Evolutionary conservation across 192 early-diverging fungal species (phyloP).

Genomic region (Chytriomyces hyalinus): DNA sequence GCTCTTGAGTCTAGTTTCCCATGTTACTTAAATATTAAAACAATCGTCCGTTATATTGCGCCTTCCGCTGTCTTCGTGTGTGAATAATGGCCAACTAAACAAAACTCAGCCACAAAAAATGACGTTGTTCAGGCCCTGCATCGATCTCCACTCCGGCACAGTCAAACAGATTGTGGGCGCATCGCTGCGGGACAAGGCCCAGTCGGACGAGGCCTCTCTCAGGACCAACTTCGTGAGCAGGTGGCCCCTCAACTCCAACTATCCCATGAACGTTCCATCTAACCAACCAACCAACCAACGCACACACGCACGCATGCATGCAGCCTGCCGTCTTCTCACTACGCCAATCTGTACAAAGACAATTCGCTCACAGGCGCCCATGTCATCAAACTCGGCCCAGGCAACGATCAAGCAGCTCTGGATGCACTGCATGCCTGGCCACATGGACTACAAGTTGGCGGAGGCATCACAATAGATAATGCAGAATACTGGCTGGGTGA

Average conservation of each 20-base stretch:
- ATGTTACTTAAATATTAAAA: too few species aligned
- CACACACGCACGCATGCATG: slow-evolving; percentile 26
- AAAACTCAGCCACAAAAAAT: slow-evolving; percentile 21
- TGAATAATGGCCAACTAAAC: too few species aligned
- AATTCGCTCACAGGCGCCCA: slow-evolving; percentile 82
- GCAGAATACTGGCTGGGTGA: slow-evolving; percentile 83
- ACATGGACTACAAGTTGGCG: slow-evolving; percentile 86
- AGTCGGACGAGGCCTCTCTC: slow-evolving; percentile 44
- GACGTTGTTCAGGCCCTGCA: slow-evolving; percentile 93
- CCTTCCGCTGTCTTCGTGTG: too few species aligned
- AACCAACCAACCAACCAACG: neutral
- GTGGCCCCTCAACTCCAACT: slow-evolving; percentile 39
- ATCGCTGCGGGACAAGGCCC: slow-evolving; percentile 67
- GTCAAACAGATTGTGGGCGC: slow-evolving; percentile 99
- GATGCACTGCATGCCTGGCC: slow-evolving; percentile 88
- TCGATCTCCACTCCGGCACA: slow-evolving; percentile 95
- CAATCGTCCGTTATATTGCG: too few species aligned
- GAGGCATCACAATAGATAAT: slow-evolving; percentile 89
- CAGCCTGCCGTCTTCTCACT: slow-evolving; percentile 69
- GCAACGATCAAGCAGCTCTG: slow-evolving; percentile 84
- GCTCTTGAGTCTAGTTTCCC: too few species aligned
- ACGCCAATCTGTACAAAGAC: slow-evolving; percentile 78
- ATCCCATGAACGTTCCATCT: neutral
- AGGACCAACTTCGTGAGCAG: slow-evolving; percentile 93
- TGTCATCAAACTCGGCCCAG: slow-evolving; percentile 92